Evolutionary conservation across 306 rosid species (phyloP), one percentile per base, ranked within the genome.

Genomic region (Acmispon strigosus): DNA sequence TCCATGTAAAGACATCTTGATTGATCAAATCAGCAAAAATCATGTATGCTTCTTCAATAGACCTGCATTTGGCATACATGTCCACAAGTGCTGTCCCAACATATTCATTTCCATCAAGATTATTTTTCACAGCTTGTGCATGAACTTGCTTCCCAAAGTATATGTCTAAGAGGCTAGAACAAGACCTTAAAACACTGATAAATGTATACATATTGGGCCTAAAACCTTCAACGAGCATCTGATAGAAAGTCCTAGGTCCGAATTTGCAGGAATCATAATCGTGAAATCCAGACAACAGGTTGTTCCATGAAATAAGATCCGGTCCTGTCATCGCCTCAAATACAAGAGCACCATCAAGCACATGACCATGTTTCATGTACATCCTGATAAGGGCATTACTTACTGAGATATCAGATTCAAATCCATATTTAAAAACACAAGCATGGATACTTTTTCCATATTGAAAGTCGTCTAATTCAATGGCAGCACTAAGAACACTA

Each of bases 71-170:
- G 59, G 72, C 79, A 58, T 79, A 79, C 83, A 67, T 52, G 76
- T 79, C 79, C 32, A 79, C 43, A 43, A 79, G 76, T 43, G 76
- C 79, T 44, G 66, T 79, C 72, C 67, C 76, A 73, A 73, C 79
- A 67, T 73, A 73, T 17, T 73, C 83, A 43, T 73, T 79, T n/a
- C 72, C 66, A 67, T 52, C 57, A 66, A 73, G 79, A 34, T 57
- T 60, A 61, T 60, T 44, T 73, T 79, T 79, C 15, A 79, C 16
- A 55, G 61, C 55, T 15, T 67, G 83, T 27, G 68, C 72, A 68
- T 79, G 83, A 32, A 73, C 79, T 52, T 79, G 83, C 79, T 42
- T 73, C 43, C 83, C 83, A 79, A 73, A 67, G 54, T 55, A 54
- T 43, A 67, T 13, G 48, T 79, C 79, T 17, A 44, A 67, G 49